These are phyloP conservation scores for Chloropicon primus DNA, from an alignment of 139 green algal species.

Conservation along the genomic window DNA sequence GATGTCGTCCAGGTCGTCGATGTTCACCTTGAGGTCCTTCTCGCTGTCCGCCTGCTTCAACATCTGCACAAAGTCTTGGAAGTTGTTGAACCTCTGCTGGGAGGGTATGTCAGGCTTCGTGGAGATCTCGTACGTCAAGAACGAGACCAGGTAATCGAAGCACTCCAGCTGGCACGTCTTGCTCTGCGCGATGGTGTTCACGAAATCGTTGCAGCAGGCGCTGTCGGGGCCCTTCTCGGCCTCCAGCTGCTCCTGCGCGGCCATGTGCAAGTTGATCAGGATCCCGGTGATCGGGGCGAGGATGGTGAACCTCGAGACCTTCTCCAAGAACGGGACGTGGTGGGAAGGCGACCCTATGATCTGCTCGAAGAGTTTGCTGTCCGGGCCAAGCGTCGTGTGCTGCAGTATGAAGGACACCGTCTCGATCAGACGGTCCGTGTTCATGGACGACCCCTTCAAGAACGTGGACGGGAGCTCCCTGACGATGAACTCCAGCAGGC, in stretches of 20 bases:
- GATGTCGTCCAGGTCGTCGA: constrained; percentile 2
- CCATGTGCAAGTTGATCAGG: constrained; percentile 30
- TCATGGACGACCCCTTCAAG: constrained; percentile 27
- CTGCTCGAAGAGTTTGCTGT: constrained; percentile 22
- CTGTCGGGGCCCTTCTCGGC: constrained; percentile 1
- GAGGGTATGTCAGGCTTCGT: not conserved
- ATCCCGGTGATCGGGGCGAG: constrained; percentile 41
- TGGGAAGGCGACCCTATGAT: not conserved
- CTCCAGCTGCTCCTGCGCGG: constrained; percentile 1
- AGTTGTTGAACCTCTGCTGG: constrained; percentile 5
- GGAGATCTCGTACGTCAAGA: not conserved
- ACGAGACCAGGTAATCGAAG: constrained; percentile 6
- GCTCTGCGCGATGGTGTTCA: not conserved
- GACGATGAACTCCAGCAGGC: constrained; percentile 59
- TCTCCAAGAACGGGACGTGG: constrained; percentile 7
- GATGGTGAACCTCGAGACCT: constrained; percentile 21
- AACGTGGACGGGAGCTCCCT: constrained; percentile 26
- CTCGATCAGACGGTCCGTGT: constrained; percentile 52
- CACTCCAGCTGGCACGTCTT: not conserved
- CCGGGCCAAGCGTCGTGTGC: constrained; percentile 41
- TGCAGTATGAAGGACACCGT: constrained; percentile 57
- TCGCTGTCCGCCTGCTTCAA: not conserved
- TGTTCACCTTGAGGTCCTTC: not conserved
- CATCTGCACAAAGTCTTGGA: constrained; percentile 7
- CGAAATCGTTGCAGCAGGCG: not conserved